These are phyloP conservation scores for Theobroma grandiflorum DNA, from an alignment of 441 rosid species.

Conservation along the genomic window DNA sequence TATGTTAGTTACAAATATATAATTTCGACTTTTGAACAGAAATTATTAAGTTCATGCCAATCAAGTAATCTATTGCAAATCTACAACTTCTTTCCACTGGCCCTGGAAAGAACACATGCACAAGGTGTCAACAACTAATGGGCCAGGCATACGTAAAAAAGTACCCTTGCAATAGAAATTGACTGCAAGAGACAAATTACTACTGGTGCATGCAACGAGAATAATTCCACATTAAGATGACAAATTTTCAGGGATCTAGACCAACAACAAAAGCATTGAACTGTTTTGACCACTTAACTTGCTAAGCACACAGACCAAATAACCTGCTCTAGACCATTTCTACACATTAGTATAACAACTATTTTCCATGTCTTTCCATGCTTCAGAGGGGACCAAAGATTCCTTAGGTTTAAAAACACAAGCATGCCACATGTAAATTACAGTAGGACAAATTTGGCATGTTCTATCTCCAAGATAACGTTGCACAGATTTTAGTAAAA, in stretches of 20 bases:
- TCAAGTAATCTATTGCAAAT: not conserved
- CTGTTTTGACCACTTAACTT: not conserved
- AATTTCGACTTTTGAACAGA: not conserved
- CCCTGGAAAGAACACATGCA: not conserved
- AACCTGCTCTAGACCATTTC: not conserved
- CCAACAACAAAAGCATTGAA: not conserved
- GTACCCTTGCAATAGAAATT: not conserved
- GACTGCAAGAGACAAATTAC: not conserved
- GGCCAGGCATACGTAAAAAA: not conserved
- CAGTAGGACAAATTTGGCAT: slow-evolving; percentile 2
- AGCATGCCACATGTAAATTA: not conserved
- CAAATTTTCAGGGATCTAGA: not conserved
- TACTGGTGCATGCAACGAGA: not conserved
- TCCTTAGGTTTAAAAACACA: not conserved
- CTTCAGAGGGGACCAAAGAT: not conserved
- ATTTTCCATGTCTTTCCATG: not conserved
- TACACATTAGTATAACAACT: not conserved
- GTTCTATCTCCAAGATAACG: not conserved
- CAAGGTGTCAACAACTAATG: not conserved
- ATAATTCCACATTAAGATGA: not conserved
- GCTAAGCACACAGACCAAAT: not conserved
- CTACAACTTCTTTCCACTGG: not conserved
- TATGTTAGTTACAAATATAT: not conserved
- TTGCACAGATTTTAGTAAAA: not conserved
- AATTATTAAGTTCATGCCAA: not conserved